A percentile compares a stretch with the other conserved stretches of the same genome.
These are phyloP conservation scores for Fraxinus platypoda DNA, from an alignment of 305 asterid species.

Conservation along the genomic window DNA sequence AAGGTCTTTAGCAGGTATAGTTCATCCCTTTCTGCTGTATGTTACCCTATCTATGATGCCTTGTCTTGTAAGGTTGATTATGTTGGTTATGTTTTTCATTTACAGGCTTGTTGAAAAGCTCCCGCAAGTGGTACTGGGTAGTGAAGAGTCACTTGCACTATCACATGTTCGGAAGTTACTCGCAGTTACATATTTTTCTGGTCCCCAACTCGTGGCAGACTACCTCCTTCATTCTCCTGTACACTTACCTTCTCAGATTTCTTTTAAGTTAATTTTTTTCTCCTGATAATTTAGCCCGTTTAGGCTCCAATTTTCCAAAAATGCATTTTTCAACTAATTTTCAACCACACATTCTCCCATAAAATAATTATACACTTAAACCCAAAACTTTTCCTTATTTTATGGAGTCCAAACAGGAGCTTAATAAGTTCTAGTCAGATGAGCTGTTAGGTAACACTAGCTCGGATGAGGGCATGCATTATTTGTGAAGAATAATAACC, in stretches of 20 bases:
- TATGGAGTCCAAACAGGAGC: background rate
- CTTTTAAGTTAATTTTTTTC: slow-evolving; percentile 16
- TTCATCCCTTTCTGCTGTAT: slow-evolving; percentile 11
- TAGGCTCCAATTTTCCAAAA: background rate
- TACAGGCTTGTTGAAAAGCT: slow-evolving; percentile 88
- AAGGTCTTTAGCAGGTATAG: slow-evolving; percentile 67
- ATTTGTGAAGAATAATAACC: background rate
- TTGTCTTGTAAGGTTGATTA: slow-evolving; percentile 10
- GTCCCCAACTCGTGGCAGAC: slow-evolving; percentile 74
- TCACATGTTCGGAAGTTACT: slow-evolving; percentile 82
- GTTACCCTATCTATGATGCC: slow-evolving; percentile 16
- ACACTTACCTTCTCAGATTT: slow-evolving; percentile 31
- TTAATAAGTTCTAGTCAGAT: slow-evolving; percentile 13
- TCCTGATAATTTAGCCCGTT: background rate
- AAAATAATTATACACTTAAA: background rate
- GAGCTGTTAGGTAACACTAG: slow-evolving; percentile 23
- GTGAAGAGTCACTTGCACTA: slow-evolving; percentile 67
- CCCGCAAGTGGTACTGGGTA: slow-evolving; percentile 73
- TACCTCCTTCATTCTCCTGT: slow-evolving; percentile 80
- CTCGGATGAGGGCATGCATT: background rate
- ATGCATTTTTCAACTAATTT: background rate
- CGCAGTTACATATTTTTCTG: slow-evolving; percentile 68
- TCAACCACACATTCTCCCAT: background rate
- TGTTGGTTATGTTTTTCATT: slow-evolving; percentile 12
- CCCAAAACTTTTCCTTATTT: background rate